Base-by-base conservation (phyloP, 495 filamentous ascomycete species). In the Hypoxylon perforatum region DNA sequence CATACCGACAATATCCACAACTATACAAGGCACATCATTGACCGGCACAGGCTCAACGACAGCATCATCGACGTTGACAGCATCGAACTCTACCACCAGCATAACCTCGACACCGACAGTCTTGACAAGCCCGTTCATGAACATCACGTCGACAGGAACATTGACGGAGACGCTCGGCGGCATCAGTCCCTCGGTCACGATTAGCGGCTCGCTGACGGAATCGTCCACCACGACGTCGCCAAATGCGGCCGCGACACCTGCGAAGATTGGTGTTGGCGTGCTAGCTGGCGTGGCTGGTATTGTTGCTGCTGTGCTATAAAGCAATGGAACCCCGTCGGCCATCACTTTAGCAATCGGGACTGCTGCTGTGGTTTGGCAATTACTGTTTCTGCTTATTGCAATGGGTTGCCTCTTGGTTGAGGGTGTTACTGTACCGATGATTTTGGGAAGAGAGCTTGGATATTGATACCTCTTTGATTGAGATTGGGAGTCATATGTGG, bases 221-320 rank as follows among this genome's bases (percentile, higher is more conserved):
- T 33, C 52, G 14, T 35, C 30, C 6, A 52, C 36, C 30, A 30
- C 42, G n/a, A 38, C 67, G 1, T 41, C 52, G 17, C 61, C 67
- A 1, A 58, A 55, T 45, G 65, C 48, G 18, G 73, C 65, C 1
- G 67, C 67, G 35, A 69, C 62, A 10, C 49, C 68, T n/a, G 48
- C 56, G 17, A 55, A 46, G 28, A 30, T 69, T 1, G 60, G 70
- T 4, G 72, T 67, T 28, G 73, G 69, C 11, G 33, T 76, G 11
- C 15, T 72, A 25, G 73, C 51, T 46, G 58, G 71, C 15, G 54
- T 75, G 15, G 10, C 63, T 14, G 75, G 72, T 48, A 33, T 61
- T 19, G 36, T 72, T 39, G 75, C 59, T 44, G 46, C 63, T 74
- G 58, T 72, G 62, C 21, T 57, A 23, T 41, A 10, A 33, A 9